Percentiles rank a stretch among this genome's conserved stretches.
phyloP scores from a whole-genome alignment of 208 protist genomes.

The Phytomonas francai region DNA sequence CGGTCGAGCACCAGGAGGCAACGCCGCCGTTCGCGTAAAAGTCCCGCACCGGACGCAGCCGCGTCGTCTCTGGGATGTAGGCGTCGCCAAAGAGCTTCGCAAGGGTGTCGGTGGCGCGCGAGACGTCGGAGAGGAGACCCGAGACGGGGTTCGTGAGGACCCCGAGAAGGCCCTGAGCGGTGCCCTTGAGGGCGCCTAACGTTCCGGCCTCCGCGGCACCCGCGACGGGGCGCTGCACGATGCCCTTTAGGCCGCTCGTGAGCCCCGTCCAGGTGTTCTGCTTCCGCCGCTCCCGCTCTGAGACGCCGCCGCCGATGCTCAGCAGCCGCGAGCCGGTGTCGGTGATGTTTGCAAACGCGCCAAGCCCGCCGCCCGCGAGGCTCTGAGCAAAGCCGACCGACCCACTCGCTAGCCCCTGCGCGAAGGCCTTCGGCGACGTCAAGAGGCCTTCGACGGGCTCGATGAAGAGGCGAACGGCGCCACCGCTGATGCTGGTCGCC shows the following conservation, averaged over 20 bases:
- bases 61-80: constrained; percentile 57
- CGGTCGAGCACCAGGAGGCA: constrained; percentile 45
- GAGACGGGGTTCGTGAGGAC: constrained; percentile 78
- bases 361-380: constrained; percentile 64
- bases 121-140: constrained; percentile 79
- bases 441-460: constrained; percentile 71
- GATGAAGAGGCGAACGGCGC: constrained; percentile 74
- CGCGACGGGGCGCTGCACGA: constrained; percentile 79
- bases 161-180: constrained; percentile 81
- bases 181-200: constrained; percentile 68
- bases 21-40: constrained; percentile 76
- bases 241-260: constrained; percentile 59
- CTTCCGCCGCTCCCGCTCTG: constrained; percentile 38
- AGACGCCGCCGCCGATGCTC: constrained; percentile 42
- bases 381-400: constrained; percentile 58
- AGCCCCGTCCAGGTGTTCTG: constrained; percentile 55
- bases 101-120: constrained; percentile 42
- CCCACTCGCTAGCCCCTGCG: constrained; percentile 60
- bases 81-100: constrained; percentile 60
- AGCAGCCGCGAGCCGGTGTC: constrained; percentile 66
- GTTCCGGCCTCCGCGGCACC: constrained; percentile 71
- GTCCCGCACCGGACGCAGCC: constrained; percentile 47
- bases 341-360: constrained; percentile 75
- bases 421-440: constrained; percentile 68
- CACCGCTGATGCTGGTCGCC: constrained; percentile 61